These are phyloP conservation scores for Phytophthora palmivora DNA, from an alignment of 352 stramenopile species.

Conservation along the genomic window DNA sequence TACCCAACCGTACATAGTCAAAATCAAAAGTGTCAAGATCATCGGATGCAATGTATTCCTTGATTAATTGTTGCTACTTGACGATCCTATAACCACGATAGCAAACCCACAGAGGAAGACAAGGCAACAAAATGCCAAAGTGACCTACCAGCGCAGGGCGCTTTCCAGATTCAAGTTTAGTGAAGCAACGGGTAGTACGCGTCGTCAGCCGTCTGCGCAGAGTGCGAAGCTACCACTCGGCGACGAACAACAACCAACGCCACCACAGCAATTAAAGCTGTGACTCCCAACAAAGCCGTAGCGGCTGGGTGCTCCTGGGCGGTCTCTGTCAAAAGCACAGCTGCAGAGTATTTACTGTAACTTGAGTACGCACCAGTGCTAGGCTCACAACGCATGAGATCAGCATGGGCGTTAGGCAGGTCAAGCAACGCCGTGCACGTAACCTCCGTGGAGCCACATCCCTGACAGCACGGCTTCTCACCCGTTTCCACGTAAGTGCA, in stretches of 20 bases:
- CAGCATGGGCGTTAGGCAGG: constrained; percentile 41
- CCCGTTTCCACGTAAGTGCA: constrained; percentile 38
- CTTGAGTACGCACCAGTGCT: constrained; percentile 23
- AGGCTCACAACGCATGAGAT: constrained; percentile 68
- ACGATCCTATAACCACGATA: too few relatives aligned
- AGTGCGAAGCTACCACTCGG: constrained; percentile 17
- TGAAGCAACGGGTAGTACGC: constrained; percentile 61
- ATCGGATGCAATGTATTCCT: too few relatives aligned
- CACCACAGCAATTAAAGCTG: constrained; percentile 54
- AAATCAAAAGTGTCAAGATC: too few relatives aligned
- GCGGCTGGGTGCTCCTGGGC: constrained; percentile 38
- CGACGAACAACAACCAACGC: constrained; percentile 61
- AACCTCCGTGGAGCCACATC: constrained; percentile 36
- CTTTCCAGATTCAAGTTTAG: too few relatives aligned
- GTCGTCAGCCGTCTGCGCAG: constrained; percentile 40
- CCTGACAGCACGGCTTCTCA: constrained; percentile 55
- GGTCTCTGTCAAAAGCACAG: constrained; percentile 33
- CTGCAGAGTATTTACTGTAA: constrained; percentile 24
- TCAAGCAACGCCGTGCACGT: constrained; percentile 54
- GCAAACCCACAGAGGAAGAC: too few relatives aligned
- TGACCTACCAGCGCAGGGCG: too few relatives aligned
- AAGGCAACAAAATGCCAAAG: too few relatives aligned
- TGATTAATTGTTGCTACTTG: too few relatives aligned
- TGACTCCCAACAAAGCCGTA: constrained; percentile 45
- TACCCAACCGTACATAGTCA: too few relatives aligned